Evolutionary conservation across 2,329 filamentous ascomycete genomes (phyloP).

Genomic region (Berkeleyomyces rouxiae): DNA sequence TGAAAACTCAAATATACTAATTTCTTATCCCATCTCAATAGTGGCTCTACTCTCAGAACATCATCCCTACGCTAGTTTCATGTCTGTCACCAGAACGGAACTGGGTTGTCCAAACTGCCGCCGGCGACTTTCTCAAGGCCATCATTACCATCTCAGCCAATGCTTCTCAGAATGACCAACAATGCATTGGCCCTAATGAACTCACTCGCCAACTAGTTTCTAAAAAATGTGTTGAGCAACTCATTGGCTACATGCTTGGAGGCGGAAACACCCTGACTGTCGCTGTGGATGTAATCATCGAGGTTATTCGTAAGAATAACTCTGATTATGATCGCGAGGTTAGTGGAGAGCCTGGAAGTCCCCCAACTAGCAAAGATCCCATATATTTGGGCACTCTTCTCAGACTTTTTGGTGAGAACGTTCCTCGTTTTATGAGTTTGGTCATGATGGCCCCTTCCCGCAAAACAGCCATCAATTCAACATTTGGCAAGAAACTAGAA

Average conservation of each 20-base stretch:
- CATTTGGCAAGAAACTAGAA: conserved; percentile 81
- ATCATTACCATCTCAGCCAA: conserved; percentile 99
- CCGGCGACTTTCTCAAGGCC: conserved; percentile 93
- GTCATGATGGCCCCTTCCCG: conserved; percentile 64
- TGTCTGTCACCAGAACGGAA: conserved; percentile 74
- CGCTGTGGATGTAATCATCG: conserved; percentile 91
- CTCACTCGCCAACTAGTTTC: conserved; percentile 91
- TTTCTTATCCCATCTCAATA: conserved; percentile 21
- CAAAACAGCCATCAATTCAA: conserved; percentile 61
- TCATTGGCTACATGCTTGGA: conserved; percentile 83
- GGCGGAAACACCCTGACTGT: conserved; percentile 91
- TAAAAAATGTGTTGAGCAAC: conserved; percentile 58
- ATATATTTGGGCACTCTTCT: conserved; percentile 90
- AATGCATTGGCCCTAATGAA: conserved; percentile 96
- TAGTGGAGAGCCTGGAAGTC: conserved; percentile 59
- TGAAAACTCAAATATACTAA: background rate
- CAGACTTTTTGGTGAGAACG: conserved; percentile 73
- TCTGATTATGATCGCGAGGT: conserved; percentile 96
- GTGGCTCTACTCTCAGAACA: conserved; percentile 82
- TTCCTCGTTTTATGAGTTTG: conserved; percentile 84
- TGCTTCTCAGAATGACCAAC: conserved; percentile 92
- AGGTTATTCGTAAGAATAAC: conserved; percentile 98
- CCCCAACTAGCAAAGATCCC: conserved; percentile 73
- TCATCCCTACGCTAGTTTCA: conserved; percentile 73
- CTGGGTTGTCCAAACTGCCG: conserved; percentile 85